These are phyloP conservation scores for Beauveria medogensis DNA, from an alignment of 2,329 filamentous ascomycete genomes.

Conservation along the genomic window DNA sequence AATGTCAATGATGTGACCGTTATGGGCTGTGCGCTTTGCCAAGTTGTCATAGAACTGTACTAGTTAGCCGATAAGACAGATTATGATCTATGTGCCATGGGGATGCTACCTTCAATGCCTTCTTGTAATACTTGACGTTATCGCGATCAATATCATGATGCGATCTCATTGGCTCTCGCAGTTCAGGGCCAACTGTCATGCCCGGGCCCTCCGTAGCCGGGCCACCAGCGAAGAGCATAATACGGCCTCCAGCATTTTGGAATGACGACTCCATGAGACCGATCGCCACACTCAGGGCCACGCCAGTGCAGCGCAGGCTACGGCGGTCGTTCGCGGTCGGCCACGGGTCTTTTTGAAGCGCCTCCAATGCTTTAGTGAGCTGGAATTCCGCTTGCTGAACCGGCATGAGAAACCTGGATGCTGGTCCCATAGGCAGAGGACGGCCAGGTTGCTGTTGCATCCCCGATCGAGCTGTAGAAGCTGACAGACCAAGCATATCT, in stretches of 20 bases:
- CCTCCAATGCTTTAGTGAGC: conserved; percentile 90
- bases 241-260: conserved; percentile 86
- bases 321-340: conserved; percentile 90
- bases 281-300: conserved; percentile 91
- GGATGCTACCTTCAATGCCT: conserved; percentile 74
- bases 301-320: conserved; percentile 84
- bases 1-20: conserved; percentile 94
- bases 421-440: conserved; percentile 68
- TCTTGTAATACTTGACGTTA: conserved; percentile 99
- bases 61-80: conserved; percentile 19
- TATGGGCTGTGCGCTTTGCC: conserved; percentile 89
- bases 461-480: conserved; percentile 64
- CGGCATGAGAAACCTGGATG: conserved; percentile 83
- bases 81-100: not conserved
- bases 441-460: conserved; percentile 69
- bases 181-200: conserved; percentile 90
- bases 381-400: conserved; percentile 96
- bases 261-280: conserved; percentile 90
- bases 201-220: conserved; percentile 93
- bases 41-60: conserved; percentile 83
- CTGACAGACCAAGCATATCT: conserved; percentile 87
- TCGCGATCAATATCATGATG: conserved; percentile 98
- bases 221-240: conserved; percentile 96
- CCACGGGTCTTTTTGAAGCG: conserved; percentile 95
- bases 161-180: conserved; percentile 92